Evolutionary conservation across 2,329 filamentous ascomycete species (phyloP).

Genomic region (Triangularia setosa): DNA sequence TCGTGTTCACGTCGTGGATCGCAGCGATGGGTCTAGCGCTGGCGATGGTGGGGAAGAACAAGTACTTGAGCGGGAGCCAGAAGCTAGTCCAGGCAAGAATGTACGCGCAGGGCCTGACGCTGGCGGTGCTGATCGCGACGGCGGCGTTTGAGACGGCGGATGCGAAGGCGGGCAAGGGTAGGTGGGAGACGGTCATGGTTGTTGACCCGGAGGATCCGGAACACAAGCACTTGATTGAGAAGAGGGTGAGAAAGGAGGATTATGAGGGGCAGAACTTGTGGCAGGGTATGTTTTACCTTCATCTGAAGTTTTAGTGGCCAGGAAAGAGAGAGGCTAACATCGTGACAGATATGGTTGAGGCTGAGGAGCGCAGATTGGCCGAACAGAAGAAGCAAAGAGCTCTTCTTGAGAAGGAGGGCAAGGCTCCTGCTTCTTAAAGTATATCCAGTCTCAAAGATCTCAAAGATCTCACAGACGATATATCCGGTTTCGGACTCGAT

Average conservation of each 20-base stretch:
- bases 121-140: constrained; percentile 76
- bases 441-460: neutral
- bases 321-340: neutral
- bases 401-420: constrained; percentile 20
- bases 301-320: neutral
- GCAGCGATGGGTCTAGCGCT: constrained; percentile 74
- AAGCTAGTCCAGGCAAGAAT: constrained; percentile 94
- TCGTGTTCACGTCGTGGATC: constrained; percentile 79
- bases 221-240: constrained; percentile 80
- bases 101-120: constrained; percentile 84
- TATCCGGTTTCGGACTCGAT: neutral
- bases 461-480: constrained; percentile 5
- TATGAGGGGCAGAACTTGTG: constrained; percentile 90
- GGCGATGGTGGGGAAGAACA: constrained; percentile 71
- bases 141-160: constrained; percentile 80
- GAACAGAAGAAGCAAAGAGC: constrained; percentile 37
- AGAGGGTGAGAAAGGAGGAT: constrained; percentile 80
- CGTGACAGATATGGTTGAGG: constrained; percentile 70
- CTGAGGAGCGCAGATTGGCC: constrained; percentile 63
- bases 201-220: constrained; percentile 76
- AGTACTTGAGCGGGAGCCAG: constrained; percentile 69
- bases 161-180: constrained; percentile 67
- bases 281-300: constrained; percentile 61
- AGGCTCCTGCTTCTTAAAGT: constrained; percentile 21
- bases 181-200: constrained; percentile 82